Evolutionary conservation across 352 stramenopile genomes (phyloP), one percentile per base, ranked within the genome.

Genomic region (Phytophthora uliginosa): DNA sequence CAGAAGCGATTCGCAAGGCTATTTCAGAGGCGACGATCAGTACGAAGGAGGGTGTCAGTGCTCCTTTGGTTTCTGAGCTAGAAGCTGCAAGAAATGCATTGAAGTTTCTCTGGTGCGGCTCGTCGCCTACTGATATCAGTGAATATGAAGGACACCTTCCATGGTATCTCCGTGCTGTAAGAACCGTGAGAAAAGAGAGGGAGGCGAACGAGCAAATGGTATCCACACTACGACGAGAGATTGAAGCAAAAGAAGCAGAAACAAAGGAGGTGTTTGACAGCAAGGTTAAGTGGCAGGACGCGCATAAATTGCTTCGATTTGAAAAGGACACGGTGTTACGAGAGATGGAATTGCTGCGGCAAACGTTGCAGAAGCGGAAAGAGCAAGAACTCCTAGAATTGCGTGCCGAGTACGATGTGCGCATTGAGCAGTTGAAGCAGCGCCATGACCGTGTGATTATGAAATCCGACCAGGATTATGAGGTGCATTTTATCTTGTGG

Each of bases 271-370:
- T 83, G 7, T 40, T 74, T 22, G 64, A 78, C 52, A 78, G 52
- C 13, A 83, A 76, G 24, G 7, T 52, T 18, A 74, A 86, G 24
- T 73, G 89, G 17, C 78, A 91, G 22, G 81, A 94, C 50, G 60
- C 70, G 5, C 82, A 81, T n/a, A 84, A 82, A 34, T 69, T 90
- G 48, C 69, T 94, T 36, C 61, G 75, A 20, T 93, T 94, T 63
- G 86, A 94, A 57, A 93, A 92, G 58, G 86, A 92, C 17, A 92
- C 86, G 2, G 12, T 88, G 17, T 56, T 82, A 10, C 84, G 83
- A 28, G 86, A 94, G 54, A 82, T 94, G 66, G 79, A 82, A n/a
- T 28, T 88, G 38, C 72, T 91, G 10, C 40, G 79, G 2, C 81
- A 90, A 55, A 86, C 73, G 2, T 53, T 88, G 28, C 63, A 84